Evolutionary conservation across 805 yeast genomes (phyloP).

Genomic region (Nakazawaea ishiwadae): DNA sequence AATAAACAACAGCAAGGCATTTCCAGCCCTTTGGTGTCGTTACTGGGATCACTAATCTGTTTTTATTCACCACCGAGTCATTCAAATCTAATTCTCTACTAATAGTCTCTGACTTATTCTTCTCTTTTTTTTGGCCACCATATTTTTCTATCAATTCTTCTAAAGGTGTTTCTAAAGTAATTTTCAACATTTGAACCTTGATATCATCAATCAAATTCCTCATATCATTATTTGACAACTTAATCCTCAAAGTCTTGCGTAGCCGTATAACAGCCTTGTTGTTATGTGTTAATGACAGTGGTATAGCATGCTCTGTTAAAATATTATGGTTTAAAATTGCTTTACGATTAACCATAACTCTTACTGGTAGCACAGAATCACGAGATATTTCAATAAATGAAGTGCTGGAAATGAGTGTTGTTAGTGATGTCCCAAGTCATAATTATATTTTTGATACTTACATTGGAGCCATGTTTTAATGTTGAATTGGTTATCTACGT

Average conservation of each 20-base stretch:
- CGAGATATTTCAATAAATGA: conserved; percentile 10
- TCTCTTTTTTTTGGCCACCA: background rate
- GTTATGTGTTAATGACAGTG: conserved; percentile 3
- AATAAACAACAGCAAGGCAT: background rate
- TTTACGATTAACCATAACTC: conserved; percentile 10
- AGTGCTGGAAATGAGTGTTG: conserved; percentile 3
- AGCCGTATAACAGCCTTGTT: conserved; percentile 10
- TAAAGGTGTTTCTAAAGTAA: conserved; percentile 6
- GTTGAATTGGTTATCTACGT: background rate
- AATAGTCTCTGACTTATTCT: no score
- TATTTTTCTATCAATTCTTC: conserved; percentile 2
- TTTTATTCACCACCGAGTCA: conserved; percentile 5
- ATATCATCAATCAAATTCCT: conserved; percentile 6
- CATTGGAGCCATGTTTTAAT: conserved; percentile 10
- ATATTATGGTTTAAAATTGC: conserved; percentile 10
- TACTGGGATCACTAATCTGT: conserved; percentile 5
- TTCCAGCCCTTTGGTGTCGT: conserved; percentile 12
- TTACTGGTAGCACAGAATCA: conserved; percentile 6
- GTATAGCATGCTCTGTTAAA: conserved; percentile 9
- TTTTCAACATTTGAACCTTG: conserved; percentile 3
- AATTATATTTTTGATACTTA: conserved; percentile 7
- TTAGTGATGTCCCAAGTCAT: background rate
- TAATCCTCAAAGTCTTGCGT: conserved; percentile 6
- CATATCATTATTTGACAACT: conserved; percentile 10
- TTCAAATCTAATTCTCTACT: conserved; percentile 10